phyloP scores from a whole-genome alignment of 1,139 yeast species.

The Candida freyschussii region DNA sequence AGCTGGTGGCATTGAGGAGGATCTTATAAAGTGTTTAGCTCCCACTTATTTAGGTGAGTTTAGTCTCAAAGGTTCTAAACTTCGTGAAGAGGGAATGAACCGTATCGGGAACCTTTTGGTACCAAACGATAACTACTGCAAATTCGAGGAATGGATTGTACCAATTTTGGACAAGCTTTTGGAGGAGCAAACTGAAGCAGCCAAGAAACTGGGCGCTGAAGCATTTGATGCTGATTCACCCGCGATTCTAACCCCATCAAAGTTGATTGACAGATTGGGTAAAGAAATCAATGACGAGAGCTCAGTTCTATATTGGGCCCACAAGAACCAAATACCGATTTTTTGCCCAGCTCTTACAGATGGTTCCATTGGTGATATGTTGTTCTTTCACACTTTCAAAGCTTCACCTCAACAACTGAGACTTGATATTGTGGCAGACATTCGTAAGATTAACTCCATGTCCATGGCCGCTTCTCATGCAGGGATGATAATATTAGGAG shows the following conservation, averaged over 20 bases:
- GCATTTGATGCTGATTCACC: conserved; percentile 59
- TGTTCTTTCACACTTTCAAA: conserved; percentile 95
- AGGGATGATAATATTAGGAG: conserved; percentile 95
- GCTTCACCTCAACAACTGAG: conserved; percentile 85
- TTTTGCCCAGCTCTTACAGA: conserved; percentile 98
- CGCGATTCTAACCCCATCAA: conserved; percentile 86
- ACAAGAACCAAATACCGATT: conserved; percentile 90
- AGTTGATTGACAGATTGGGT: conserved; percentile 86
- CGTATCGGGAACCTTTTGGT: conserved; percentile 95
- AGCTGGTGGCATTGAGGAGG: conserved; percentile 98
- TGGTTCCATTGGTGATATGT: conserved; percentile 98
- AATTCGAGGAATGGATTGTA: conserved; percentile 97
- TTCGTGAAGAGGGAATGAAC: conserved; percentile 94
- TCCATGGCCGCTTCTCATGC: conserved; percentile 95
- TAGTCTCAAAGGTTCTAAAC: conserved; percentile 66
- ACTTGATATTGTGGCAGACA: conserved; percentile 90
- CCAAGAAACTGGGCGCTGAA: conserved; percentile 41
- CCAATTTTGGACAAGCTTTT: conserved; percentile 85
- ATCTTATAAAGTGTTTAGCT: conserved; percentile 89
- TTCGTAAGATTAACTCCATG: conserved; percentile 83
- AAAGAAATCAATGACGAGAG: conserved; percentile 91
- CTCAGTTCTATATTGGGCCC: conserved; percentile 97
- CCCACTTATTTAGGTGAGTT: conserved; percentile 95
- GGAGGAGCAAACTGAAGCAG: conserved; percentile 78
- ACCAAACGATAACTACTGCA: conserved; percentile 96